Conservation (phyloP, 2,329 filamentous ascomycete species). For the Pseudopyrenochaeta lycopersici region DNA sequence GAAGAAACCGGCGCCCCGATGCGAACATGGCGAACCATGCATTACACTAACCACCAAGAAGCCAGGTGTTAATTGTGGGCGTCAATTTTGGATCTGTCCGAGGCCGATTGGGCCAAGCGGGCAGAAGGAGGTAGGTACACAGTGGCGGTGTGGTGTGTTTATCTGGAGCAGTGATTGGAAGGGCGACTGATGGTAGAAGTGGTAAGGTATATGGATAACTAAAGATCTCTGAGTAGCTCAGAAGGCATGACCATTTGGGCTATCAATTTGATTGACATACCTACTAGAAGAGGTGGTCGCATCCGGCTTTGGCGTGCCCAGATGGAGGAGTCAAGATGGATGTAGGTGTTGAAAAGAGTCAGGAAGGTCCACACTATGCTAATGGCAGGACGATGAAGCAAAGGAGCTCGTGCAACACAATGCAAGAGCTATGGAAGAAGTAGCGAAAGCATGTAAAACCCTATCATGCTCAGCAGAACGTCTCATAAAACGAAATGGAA, state of each 20-base stretch:
- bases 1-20: slow-evolving; percentile 77
- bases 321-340: neutral
- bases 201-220: neutral
- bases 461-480: too few species aligned
- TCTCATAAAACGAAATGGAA: too few species aligned
- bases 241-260: neutral
- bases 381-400: neutral
- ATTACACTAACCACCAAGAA: slow-evolving; percentile 88
- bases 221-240: neutral
- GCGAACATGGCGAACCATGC: slow-evolving; percentile 90
- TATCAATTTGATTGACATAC: neutral
- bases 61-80: slow-evolving; percentile 78
- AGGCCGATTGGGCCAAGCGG: slow-evolving; percentile 86
- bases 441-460: neutral
- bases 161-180: slow-evolving; percentile 74
- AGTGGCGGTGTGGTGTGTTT: slow-evolving; percentile 90
- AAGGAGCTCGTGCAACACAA: neutral
- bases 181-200: slow-evolving; percentile 16
- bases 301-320: neutral
- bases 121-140: slow-evolving; percentile 80
- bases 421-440: neutral
- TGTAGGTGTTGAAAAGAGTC: neutral
- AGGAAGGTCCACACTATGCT: neutral
- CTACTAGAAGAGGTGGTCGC: neutral
- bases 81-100: slow-evolving; percentile 72